Conservation (phyloP, 768 basidiomycete species). For the Lentinula aciculospora region DNA sequence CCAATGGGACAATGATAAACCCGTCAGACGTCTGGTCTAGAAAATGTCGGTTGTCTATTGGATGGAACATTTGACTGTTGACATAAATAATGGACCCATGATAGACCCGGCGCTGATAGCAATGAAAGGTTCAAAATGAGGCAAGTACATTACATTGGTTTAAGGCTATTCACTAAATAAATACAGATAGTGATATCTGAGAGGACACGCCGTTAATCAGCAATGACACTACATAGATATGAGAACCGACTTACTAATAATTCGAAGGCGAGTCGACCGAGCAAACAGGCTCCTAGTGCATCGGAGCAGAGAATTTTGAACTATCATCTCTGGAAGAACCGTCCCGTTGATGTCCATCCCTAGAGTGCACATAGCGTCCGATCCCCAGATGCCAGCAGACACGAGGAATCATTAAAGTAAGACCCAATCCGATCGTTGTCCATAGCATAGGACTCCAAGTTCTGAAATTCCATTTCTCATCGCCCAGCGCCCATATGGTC, state of each 20-base stretch:
- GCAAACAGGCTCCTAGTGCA: background rate
- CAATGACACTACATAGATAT: background rate
- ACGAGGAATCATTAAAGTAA: constrained; percentile 64
- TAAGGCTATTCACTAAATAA: constrained; percentile 6
- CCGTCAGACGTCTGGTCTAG: too few species aligned
- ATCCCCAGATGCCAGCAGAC: constrained; percentile 72
- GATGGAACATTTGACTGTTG: too few species aligned
- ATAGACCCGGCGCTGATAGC: too few species aligned
- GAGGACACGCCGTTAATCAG: background rate
- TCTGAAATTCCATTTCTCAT: constrained; percentile 53
- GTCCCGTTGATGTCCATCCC: constrained; percentile 37
- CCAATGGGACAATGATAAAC: too few species aligned
- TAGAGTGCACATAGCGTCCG: constrained; percentile 63
- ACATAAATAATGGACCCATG: background rate
- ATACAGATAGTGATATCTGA: constrained; percentile 6
- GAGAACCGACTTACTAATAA: background rate
- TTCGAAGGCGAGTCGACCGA: background rate
- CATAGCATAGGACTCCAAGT: constrained; percentile 69
- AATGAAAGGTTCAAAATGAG: background rate
- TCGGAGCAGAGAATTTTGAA: constrained; percentile 4
- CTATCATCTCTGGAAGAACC: background rate
- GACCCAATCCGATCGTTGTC: constrained; percentile 56
- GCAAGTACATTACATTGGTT: constrained; percentile 12
- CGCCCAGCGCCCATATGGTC: constrained; percentile 75
- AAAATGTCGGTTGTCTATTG: background rate